A percentile compares a stretch with the other conserved stretches of the same genome.
phyloP scores from a whole-genome alignment of 2,329 filamentous ascomycete species.

The Ophiosphaerella herpotricha region DNA sequence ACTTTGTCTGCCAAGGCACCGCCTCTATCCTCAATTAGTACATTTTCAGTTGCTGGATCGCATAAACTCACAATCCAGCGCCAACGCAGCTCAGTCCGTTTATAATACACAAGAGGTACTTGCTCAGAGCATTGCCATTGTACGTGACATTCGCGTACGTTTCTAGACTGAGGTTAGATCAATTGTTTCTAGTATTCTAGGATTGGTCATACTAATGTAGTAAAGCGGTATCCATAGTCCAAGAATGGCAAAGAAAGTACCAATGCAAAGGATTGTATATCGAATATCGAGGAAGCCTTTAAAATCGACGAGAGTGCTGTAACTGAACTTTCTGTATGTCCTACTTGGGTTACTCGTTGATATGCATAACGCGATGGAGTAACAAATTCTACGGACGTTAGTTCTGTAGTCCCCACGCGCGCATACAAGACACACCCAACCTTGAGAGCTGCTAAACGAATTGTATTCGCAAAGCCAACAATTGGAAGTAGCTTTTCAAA shows the following conservation, averaged over 20 bases:
- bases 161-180: constrained; percentile 44
- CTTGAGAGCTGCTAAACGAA: constrained; percentile 65
- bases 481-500: constrained; percentile 59
- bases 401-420: constrained; percentile 52
- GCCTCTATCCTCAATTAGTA: constrained; percentile 34
- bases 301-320: constrained; percentile 37
- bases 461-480: constrained; percentile 65
- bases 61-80: constrained; percentile 54
- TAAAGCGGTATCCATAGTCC: constrained; percentile 39
- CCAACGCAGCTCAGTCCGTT: constrained; percentile 60
- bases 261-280: constrained; percentile 37
- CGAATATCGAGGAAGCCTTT: constrained; percentile 38
- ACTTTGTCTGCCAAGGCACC: constrained; percentile 59
- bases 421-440: constrained; percentile 42
- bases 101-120: constrained; percentile 52
- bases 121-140: constrained; percentile 50
- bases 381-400: constrained; percentile 55
- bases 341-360: constrained; percentile 30
- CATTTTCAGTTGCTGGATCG: constrained; percentile 41
- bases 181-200: not conserved
- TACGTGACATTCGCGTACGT: constrained; percentile 64
- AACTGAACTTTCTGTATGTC: constrained; percentile 11
- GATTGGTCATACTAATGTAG: constrained; percentile 40
- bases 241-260: constrained; percentile 34
- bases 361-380: constrained; percentile 42